These are phyloP conservation scores for Polytrichum commune DNA, from an alignment of 225 moss, liverwort and hornwort species.

Conservation along the genomic window DNA sequence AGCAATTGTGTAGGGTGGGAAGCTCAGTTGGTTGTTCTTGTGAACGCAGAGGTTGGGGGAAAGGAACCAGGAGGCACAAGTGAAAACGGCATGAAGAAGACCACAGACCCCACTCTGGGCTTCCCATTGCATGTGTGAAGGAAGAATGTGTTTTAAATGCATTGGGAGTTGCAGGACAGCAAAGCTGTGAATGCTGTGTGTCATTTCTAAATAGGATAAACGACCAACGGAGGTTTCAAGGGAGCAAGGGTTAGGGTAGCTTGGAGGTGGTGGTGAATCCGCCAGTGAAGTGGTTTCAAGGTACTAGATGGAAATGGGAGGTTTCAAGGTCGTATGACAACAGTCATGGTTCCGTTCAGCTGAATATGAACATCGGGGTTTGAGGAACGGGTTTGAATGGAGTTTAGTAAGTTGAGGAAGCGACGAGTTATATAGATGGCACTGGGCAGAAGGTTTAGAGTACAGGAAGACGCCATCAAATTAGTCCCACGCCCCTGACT, in stretches of 20 bases:
- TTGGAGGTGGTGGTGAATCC: background rate
- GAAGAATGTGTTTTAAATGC: background rate
- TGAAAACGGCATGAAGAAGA: background rate
- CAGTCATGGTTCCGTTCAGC: background rate
- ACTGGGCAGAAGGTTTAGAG: background rate
- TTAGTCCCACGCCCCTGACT: background rate
- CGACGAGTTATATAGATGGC: background rate
- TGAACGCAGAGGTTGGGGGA: background rate
- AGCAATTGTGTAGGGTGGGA: background rate
- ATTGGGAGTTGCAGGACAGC: background rate
- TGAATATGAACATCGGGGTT: background rate
- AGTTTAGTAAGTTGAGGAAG: background rate
- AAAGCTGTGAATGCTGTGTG: background rate
- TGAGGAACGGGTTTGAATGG: slow-evolving; percentile 16
- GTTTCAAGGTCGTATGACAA: background rate
- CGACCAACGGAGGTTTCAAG: background rate
- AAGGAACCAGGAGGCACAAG: background rate
- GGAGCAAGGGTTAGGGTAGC: background rate
- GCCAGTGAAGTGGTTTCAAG: background rate
- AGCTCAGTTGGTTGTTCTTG: background rate
- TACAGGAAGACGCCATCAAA: background rate
- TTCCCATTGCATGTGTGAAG: background rate
- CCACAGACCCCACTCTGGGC: background rate
- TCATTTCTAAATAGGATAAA: background rate
- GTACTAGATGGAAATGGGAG: background rate